Conservation (phyloP, 2,329 filamentous ascomycete genomes). For the Davidsoniella neocaledoniae region DNA sequence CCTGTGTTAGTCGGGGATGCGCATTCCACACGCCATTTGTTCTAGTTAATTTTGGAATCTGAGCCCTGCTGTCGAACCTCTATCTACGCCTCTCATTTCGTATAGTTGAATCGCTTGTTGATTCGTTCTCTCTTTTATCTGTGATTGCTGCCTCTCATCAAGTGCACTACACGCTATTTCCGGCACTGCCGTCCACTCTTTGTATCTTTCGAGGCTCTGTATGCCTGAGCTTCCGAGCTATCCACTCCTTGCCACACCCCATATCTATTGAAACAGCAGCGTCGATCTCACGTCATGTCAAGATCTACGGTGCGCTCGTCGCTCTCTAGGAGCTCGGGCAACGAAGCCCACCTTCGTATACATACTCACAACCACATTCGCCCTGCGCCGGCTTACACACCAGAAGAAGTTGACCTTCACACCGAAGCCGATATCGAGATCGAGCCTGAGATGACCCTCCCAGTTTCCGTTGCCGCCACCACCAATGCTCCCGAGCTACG, state of each 20-base stretch:
- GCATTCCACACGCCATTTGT: too few relatives aligned
- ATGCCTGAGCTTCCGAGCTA: constrained; percentile 1
- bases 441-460: not conserved
- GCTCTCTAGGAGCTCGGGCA: constrained; percentile 5
- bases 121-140: constrained; percentile 12
- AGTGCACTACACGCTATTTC: not conserved
- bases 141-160: too few relatives aligned
- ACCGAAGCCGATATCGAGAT: not conserved
- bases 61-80: too few relatives aligned
- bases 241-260: constrained; percentile 13
- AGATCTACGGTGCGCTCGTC: constrained; percentile 9
- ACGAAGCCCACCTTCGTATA: constrained; percentile 4
- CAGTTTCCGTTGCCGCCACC: not conserved
- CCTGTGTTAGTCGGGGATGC: too few relatives aligned
- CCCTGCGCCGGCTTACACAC: not conserved
- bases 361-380: constrained; percentile 12
- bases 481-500: constrained; percentile 1
- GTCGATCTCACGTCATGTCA: constrained; percentile 6
- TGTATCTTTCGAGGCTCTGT: constrained; percentile 8
- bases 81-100: too few relatives aligned
- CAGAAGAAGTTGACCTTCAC: not conserved
- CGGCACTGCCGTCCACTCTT: constrained; percentile 5
- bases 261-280: not conserved
- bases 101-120: constrained; percentile 3
- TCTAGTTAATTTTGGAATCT: too few relatives aligned